phyloP scores from a whole-genome alignment of 352 stramenopile genomes.

The Phytopythium sindhum region DNA sequence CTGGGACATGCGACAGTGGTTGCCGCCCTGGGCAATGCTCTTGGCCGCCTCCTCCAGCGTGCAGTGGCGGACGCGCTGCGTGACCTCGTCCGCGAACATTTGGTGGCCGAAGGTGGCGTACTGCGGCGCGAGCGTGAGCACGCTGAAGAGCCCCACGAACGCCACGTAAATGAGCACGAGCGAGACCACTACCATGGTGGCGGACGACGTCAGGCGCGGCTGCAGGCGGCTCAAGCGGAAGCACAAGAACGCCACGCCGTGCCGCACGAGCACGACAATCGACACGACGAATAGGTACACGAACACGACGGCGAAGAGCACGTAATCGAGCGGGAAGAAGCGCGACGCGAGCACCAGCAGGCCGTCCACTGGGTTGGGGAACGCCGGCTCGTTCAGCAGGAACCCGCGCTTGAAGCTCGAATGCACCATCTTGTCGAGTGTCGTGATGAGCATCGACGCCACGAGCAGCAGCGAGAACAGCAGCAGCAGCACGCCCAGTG shows the following conservation, averaged over 20 bases:
- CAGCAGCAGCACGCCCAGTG: slow-evolving; percentile 57
- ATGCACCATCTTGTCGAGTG: slow-evolving; percentile 73
- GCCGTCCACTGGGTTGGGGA: slow-evolving; percentile 74
- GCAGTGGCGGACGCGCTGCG: slow-evolving; percentile 44
- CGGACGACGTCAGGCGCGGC: slow-evolving; percentile 62
- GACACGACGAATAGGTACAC: slow-evolving; percentile 77
- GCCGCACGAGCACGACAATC: slow-evolving; percentile 71
- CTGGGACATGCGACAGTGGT: slow-evolving; percentile 73
- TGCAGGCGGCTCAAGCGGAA: slow-evolving; percentile 73
- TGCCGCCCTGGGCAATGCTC: slow-evolving; percentile 23
- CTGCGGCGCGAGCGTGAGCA: slow-evolving; percentile 79
- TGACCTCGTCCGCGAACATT: slow-evolving; percentile 42
- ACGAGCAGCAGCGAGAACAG: slow-evolving; percentile 67
- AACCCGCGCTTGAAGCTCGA: slow-evolving; percentile 71
- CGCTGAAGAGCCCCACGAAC: slow-evolving; percentile 76
- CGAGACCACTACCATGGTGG: slow-evolving; percentile 75
- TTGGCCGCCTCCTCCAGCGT: slow-evolving; percentile 65
- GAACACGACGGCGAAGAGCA: slow-evolving; percentile 75
- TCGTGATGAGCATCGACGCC: slow-evolving; percentile 73
- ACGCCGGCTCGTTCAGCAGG: slow-evolving; percentile 52
- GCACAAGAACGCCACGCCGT: slow-evolving; percentile 75
- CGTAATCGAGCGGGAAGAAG: slow-evolving; percentile 82
- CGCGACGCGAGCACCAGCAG: slow-evolving; percentile 70
- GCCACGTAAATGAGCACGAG: slow-evolving; percentile 81
- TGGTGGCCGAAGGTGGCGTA: slow-evolving; percentile 86